A percentile compares a stretch with the other conserved stretches of the same genome.
Evolutionary conservation across 108 stramenopile species (phyloP).

Genomic region (Skeletonema grethae): DNA sequence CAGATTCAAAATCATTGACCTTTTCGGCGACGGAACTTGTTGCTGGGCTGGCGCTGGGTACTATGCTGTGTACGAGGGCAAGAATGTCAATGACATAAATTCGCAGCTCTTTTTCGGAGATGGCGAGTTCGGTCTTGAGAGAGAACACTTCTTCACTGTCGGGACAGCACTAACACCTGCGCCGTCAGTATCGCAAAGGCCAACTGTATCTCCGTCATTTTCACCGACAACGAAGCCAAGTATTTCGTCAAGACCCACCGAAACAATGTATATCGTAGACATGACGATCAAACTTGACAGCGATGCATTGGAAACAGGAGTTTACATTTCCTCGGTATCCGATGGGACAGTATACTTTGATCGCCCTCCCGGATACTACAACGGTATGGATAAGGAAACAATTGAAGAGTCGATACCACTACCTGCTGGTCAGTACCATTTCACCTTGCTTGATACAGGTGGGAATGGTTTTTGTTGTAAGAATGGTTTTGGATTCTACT

Average conservation of each 20-base stretch:
- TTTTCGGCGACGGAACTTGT: conserved; percentile 28
- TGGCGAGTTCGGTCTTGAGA: conserved; percentile 24
- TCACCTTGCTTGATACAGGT: conserved; percentile 6
- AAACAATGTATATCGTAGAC: conserved; percentile 3
- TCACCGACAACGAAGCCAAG: conserved; percentile 15
- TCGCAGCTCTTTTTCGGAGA: conserved; percentile 19
- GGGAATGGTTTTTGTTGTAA: conserved; percentile 22
- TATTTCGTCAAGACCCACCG: conserved; percentile 4
- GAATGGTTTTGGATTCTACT: conserved; percentile 9
- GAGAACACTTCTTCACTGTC: conserved; percentile 16
- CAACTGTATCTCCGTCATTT: conserved; percentile 3
- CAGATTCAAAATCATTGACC: conserved; percentile 21
- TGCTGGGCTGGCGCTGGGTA: conserved; percentile 32
- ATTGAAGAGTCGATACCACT: conserved; percentile 16
- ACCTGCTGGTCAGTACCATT: conserved; percentile 10
- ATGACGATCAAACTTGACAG: conserved; percentile 8
- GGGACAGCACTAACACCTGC: conserved; percentile 6
- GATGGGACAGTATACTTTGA: conserved; percentile 1
- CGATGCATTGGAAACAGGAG: conserved; percentile 5
- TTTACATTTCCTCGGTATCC: not conserved
- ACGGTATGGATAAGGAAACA: conserved; percentile 1
- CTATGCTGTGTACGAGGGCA: conserved; percentile 23
- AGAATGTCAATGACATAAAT: conserved; percentile 8
- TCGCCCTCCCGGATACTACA: conserved; percentile 17
- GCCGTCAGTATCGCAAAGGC: not conserved